Conservation (phyloP, 2,329 filamentous ascomycete species). For the Emericellopsis atlantica region DNA sequence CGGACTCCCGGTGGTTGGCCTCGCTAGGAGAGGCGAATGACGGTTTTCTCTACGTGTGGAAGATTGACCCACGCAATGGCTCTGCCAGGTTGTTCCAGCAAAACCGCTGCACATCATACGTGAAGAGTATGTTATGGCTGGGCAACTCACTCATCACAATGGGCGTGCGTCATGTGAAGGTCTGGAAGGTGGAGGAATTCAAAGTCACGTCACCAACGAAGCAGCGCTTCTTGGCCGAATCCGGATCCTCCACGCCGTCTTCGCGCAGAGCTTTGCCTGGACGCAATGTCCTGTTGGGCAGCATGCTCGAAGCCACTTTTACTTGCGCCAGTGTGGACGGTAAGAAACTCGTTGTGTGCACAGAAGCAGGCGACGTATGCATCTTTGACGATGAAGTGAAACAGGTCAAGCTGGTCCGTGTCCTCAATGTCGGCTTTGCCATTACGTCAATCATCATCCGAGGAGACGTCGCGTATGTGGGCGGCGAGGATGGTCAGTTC, state of each 20-base stretch:
- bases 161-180: slow-evolving; percentile 83
- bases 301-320: slow-evolving; percentile 73
- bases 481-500: slow-evolving; percentile 52
- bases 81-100: slow-evolving; percentile 70
- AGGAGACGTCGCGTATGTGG: slow-evolving; percentile 49
- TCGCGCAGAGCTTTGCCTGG: slow-evolving; percentile 59
- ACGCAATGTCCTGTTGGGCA: slow-evolving; percentile 75
- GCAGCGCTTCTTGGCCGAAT: slow-evolving; percentile 37
- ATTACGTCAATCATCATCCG: slow-evolving; percentile 55
- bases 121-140: slow-evolving; percentile 85
- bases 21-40: slow-evolving; percentile 84
- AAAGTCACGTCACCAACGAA: slow-evolving; percentile 50
- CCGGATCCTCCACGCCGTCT: slow-evolving; percentile 14
- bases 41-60: slow-evolving; percentile 88
- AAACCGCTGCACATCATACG: slow-evolving; percentile 79
- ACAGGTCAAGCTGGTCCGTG: slow-evolving; percentile 55
- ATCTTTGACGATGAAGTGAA: slow-evolving; percentile 66
- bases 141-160: slow-evolving; percentile 73
- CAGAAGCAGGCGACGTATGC: slow-evolving; percentile 83
- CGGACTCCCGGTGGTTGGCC: slow-evolving; percentile 74
- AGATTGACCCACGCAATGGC: slow-evolving; percentile 69
- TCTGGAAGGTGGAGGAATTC: slow-evolving; percentile 74
- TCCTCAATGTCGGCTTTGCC: slow-evolving; percentile 53
- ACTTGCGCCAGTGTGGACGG: slow-evolving; percentile 66
- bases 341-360: slow-evolving; percentile 67